Evolutionary conservation across 208 protist species (phyloP).

Genomic region (Trypanosoma boissoni): DNA sequence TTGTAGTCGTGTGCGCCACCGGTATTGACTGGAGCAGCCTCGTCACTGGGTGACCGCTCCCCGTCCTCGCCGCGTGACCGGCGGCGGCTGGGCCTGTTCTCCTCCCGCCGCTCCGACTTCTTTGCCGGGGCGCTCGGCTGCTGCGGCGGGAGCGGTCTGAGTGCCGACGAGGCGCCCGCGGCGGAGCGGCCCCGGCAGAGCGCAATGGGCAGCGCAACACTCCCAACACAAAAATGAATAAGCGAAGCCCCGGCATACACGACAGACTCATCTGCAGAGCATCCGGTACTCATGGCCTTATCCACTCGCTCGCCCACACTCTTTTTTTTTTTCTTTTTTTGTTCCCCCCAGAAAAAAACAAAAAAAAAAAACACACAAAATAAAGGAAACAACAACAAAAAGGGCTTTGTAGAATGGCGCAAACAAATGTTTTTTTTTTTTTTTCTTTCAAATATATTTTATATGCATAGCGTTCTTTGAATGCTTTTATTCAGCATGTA

Average conservation of each 20-base stretch:
- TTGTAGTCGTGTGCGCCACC: constrained; percentile 20
- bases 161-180: background rate
- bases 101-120: background rate
- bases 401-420: too few species aligned
- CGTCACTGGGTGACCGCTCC: background rate
- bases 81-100: background rate
- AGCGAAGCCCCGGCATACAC: constrained; percentile 57
- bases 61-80: background rate
- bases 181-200: background rate
- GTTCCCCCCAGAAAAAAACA: background rate
- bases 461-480: too few species aligned
- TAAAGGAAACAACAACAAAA: background rate
- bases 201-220: constrained; percentile 23
- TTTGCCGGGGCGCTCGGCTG: background rate
- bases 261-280: constrained; percentile 25
- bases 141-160: background rate
- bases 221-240: constrained; percentile 45
- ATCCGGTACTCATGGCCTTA: background rate
- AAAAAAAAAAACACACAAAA: background rate
- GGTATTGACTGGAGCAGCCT: background rate
- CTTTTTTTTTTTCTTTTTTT: background rate
- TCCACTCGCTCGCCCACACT: background rate
- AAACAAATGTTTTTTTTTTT: too few species aligned
- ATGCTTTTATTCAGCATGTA: too few species aligned
- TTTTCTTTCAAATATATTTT: too few species aligned